Conservation (phyloP, 352 stramenopile genomes). For the Pythium rishiriense region DNA sequence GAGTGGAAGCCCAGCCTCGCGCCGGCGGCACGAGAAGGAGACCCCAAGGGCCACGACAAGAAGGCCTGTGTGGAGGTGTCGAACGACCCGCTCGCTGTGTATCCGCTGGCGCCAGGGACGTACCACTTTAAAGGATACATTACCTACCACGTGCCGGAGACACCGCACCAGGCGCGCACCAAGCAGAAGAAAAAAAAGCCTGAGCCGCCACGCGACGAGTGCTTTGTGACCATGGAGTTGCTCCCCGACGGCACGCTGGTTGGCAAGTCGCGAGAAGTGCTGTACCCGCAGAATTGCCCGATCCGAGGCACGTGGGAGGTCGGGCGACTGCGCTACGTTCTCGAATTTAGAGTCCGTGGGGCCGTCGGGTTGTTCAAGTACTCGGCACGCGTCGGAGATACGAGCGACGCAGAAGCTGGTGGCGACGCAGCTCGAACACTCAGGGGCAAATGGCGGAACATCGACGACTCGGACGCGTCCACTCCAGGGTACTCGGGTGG, state of each 20-base stretch:
- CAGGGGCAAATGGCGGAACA: constrained; percentile 58
- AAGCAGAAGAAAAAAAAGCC: constrained; percentile 2
- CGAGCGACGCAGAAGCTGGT: background rate
- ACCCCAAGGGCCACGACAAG: background rate
- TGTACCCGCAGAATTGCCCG: constrained; percentile 57
- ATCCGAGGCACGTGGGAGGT: constrained; percentile 55
- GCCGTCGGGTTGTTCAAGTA: constrained; percentile 65
- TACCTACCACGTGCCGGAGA: constrained; percentile 33
- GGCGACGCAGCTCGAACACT: constrained; percentile 27
- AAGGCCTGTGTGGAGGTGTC: background rate
- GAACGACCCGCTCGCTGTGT: constrained; percentile 30
- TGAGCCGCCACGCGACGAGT: constrained; percentile 41
- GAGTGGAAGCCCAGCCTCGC: constrained; percentile 20
- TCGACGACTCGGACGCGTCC: constrained; percentile 46
- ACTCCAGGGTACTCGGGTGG: constrained; percentile 50
- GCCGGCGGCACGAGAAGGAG: background rate
- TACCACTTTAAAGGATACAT: constrained; percentile 72
- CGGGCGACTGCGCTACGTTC: constrained; percentile 45
- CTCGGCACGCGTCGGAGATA: constrained; percentile 43
- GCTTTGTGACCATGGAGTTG: constrained; percentile 65
- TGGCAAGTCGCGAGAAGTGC: constrained; percentile 58
- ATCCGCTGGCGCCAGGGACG: constrained; percentile 52
- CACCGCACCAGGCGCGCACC: background rate
- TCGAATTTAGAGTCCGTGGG: constrained; percentile 69
- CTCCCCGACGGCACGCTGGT: constrained; percentile 47